These are phyloP conservation scores for Leptomonas pyrrhocoris DNA, from an alignment of 208 protist genomes.

Conservation along the genomic window DNA sequence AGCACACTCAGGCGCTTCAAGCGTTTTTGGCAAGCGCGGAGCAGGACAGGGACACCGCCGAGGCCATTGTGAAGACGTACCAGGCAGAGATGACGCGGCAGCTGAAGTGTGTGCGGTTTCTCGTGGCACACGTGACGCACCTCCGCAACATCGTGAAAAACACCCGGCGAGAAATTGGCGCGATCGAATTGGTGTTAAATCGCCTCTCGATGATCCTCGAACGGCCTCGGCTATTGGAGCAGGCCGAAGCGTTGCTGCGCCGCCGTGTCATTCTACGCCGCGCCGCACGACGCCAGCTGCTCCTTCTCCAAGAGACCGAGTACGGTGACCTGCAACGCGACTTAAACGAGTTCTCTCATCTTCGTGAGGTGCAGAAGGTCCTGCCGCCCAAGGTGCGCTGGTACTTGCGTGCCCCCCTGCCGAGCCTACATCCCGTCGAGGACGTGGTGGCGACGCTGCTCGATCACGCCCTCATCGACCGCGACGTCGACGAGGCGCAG, in stretches of 20 bases:
- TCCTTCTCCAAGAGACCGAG: conserved; percentile 32
- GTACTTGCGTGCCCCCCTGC: conserved; percentile 25
- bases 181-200: conserved; percentile 23
- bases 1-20: neutral
- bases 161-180: conserved; percentile 19
- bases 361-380: conserved; percentile 23
- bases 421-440: conserved; percentile 15
- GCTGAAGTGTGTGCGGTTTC: conserved; percentile 24
- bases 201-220: conserved; percentile 16
- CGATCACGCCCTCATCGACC: conserved; percentile 35
- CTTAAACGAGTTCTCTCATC: conserved; percentile 20
- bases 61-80: conserved; percentile 14
- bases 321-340: conserved; percentile 26
- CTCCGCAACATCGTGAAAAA: conserved; percentile 25
- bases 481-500: conserved; percentile 31
- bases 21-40: conserved; percentile 21
- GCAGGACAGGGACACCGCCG: conserved; percentile 17
- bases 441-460: conserved; percentile 33
- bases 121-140: conserved; percentile 32
- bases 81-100: conserved; percentile 36
- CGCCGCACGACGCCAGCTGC: conserved; percentile 24
- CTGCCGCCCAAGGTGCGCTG: conserved; percentile 31
- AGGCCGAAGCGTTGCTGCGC: conserved; percentile 25
- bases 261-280: conserved; percentile 31
- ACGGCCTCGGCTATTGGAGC: conserved; percentile 22